Base-by-base conservation (phyloP, 352 stramenopile genomes). In the Phytopythium delawarense region DNA sequence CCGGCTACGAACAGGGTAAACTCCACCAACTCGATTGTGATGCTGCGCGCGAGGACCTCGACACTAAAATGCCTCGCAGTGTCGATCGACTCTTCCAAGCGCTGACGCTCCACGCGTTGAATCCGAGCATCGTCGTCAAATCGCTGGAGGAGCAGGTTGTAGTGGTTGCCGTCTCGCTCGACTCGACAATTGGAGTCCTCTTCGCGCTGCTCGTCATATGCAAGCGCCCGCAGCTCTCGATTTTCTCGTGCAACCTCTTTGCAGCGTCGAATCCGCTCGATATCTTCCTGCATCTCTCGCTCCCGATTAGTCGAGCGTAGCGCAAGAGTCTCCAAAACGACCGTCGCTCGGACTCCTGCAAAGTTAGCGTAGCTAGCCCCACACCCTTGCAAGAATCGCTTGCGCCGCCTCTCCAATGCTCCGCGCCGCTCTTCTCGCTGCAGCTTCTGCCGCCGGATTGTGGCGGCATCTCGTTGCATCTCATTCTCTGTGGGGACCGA, bases 241-340 rank as follows among this genome's bases (percentile, higher is more conserved):
- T 94, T 94, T 64, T 88, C 81, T 0, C 61, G 63, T 40, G 72
- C 75, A 55, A 94, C 71, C 25, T 87, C 70, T 52, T 90, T 91
- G 77, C 88, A 94, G 12, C 75, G 50, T 8, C 88, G 39, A 32
- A 92, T 78, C 37, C 77, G 73, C n/a, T 66, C 63, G 46, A 86
- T 77, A 46, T 77, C 70, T 6, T 67, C 53, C 5, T 65, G 62
- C 1, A 82, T 54, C 0, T 75, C 72, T 13, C 67, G 66, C 25
- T 94, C 85, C 6, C 62, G 71, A 21, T 76, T 76, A 3, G 83
- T 91, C 44, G 64, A 58, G 21, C 77, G 75, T n/a, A 78, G 53
- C 13, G 88, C 67, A 5, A 84, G 56, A 13, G 65, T 46, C 40
- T 89, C 73, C 15, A 92, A 61, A 25, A 72, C 62, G 18, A 59